A percentile compares a stretch with the other conserved stretches of the same genome.
phyloP scores from a whole-genome alignment of 1,284 basidiomycete genomes.

The Mycena sp. region DNA sequence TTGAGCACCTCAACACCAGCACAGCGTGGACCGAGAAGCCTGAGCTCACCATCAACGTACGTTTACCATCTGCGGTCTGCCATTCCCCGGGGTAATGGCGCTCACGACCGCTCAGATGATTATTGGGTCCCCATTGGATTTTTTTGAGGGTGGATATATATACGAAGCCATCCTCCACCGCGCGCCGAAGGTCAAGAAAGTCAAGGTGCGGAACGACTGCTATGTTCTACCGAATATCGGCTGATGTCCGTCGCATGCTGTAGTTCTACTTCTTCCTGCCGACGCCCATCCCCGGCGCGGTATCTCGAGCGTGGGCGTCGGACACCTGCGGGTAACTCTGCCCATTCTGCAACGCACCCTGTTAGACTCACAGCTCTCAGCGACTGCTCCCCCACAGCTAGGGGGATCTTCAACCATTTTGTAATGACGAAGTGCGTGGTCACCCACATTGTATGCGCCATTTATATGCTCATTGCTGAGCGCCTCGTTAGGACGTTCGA shows the following conservation, averaged over 20 bases:
- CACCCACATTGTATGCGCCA: not conserved
- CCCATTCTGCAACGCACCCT: not conserved
- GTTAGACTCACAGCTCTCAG: not conserved
- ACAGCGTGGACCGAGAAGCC: slow-evolving; percentile 38
- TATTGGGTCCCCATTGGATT: slow-evolving; percentile 1
- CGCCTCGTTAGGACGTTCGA: slow-evolving; percentile 36
- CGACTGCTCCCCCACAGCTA: not conserved
- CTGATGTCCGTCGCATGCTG: not conserved
- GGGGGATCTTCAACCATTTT: slow-evolving; percentile 6
- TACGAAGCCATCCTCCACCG: slow-evolving; percentile 19
- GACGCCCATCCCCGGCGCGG: not conserved
- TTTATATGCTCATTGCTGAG: not conserved
- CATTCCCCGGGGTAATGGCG: not conserved
- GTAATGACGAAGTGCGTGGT: not conserved
- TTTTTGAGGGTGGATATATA: not conserved
- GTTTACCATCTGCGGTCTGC: not conserved
- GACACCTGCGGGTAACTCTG: slow-evolving; percentile 6
- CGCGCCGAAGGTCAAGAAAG: slow-evolving; percentile 3
- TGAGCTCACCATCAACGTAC: slow-evolving; percentile 11
- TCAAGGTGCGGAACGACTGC: not conserved
- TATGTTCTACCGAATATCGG: not conserved
- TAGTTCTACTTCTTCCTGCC: slow-evolving; percentile 15
- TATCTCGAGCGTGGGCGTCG: not conserved
- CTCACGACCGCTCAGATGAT: not conserved
- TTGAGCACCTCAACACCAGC: slow-evolving; percentile 39